Evolutionary conservation across 305 asterid genomes (phyloP), one percentile per base, ranked within the genome.

Genomic region (Solanum hybrid): DNA sequence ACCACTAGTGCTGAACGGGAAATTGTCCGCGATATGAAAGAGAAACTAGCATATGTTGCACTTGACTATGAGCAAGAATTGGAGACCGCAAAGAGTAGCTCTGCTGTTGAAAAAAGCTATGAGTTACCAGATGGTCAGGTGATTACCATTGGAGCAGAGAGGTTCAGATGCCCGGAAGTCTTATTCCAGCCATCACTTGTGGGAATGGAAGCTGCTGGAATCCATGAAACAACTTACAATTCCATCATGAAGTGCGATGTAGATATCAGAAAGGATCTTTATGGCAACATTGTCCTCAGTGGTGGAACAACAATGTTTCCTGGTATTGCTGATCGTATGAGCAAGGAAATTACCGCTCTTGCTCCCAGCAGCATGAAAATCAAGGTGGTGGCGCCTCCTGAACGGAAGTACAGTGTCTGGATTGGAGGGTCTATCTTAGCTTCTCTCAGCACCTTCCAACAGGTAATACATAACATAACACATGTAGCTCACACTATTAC

Each of bases 101-200:
- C 92, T 1, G 87, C 76, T 4, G 34, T 88, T n/a, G 91, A 91
- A 80, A 91, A 91, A 88, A 91, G 75, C 87, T 91, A 75, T 27
- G 90, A 89, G 88, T 72, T 91, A 69, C 91, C 92, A 29, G 92
- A 91, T 81, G 92, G 92, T 37, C 91, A 91, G 91, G 91, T 91
- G 34, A 91, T 91, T 29, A 91, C 91, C 22, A 31, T 91, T 22
- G 93, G 92, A 31, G 73, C 90, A 29, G 93, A 91, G 91, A 88
- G 92, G 66, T 90, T 92, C 88, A 89, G 92, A 35, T 92, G 93
- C 89, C 91, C 93, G 1, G 93, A 92, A 86, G 93, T 90, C 34
- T 79, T 92, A 42, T 92, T 90, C 89, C 93, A 87, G 87, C 93
- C 93, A 31, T 84, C 92, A 12, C 87, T 90, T 22, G 37, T 92